Conservation (phyloP, 345 rosid genomes). For the Cardamine occulta region DNA sequence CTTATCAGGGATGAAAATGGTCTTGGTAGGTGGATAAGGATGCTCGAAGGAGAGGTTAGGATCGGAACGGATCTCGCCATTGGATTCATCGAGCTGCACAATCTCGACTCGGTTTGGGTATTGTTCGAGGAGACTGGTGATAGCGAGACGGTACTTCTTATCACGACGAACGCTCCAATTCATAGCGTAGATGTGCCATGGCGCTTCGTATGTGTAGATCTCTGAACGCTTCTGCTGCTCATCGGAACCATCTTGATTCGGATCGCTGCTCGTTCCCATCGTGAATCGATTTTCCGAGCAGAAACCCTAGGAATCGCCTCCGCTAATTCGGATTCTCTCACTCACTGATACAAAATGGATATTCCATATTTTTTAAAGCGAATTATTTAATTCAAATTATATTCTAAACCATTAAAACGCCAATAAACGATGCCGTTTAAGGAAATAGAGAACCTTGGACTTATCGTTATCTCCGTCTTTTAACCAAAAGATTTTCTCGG, state of each 20-base stretch:
- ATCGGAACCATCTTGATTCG: constrained; percentile 75
- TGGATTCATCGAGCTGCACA: constrained; percentile 93
- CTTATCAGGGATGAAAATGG: constrained; percentile 91
- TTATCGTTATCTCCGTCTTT: not conserved
- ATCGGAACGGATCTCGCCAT: constrained; percentile 92
- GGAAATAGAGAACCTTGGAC: not conserved
- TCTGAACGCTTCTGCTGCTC: constrained; percentile 96
- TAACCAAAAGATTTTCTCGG: not conserved
- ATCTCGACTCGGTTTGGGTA: constrained; percentile 81
- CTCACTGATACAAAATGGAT: constrained; percentile 33
- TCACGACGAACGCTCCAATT: constrained; percentile 99
- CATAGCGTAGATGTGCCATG: constrained; percentile 99
- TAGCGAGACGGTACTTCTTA: constrained; percentile 94
- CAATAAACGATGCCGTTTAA: constrained; percentile 8
- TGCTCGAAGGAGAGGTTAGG: constrained; percentile 90
- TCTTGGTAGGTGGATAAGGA: constrained; percentile 87
- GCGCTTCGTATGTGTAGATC: constrained; percentile 96
- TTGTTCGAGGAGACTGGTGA: constrained; percentile 88
- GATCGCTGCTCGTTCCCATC: constrained; percentile 83
- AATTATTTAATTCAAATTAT: not conserved
- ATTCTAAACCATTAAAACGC: not conserved
- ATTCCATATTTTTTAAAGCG: not conserved
- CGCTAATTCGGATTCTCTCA: constrained; percentile 26
- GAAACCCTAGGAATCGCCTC: constrained; percentile 44
- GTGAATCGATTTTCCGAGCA: constrained; percentile 22